A percentile compares a stretch with the other conserved stretches of the same genome.
These are phyloP conservation scores for Plenodomus biglobosus DNA, from an alignment of 2,329 filamentous ascomycete genomes.

Conservation along the genomic window DNA sequence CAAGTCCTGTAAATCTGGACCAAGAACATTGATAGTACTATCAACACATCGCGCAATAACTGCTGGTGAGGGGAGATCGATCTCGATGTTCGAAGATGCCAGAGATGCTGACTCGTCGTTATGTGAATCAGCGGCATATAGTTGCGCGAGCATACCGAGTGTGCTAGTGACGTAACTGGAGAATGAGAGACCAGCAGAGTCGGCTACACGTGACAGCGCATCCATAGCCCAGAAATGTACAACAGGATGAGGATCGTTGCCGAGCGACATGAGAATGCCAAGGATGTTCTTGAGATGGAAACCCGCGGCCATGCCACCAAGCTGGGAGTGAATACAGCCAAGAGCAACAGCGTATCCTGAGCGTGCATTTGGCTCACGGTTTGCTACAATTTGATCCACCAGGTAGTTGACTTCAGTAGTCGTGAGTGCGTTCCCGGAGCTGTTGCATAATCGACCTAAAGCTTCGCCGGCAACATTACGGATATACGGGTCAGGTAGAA, in stretches of 20 bases:
- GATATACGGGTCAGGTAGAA: constrained; percentile 82
- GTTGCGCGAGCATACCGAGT: constrained; percentile 88
- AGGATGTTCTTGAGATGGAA: constrained; percentile 96
- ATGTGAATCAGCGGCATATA: constrained; percentile 90
- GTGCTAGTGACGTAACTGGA: constrained; percentile 87
- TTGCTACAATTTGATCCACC: constrained; percentile 90
- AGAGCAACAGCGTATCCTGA: constrained; percentile 93
- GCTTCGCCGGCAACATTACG: constrained; percentile 83
- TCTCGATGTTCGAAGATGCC: constrained; percentile 85
- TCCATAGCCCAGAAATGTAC: constrained; percentile 98
- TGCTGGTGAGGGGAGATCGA: constrained; percentile 78
- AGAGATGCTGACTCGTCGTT: constrained; percentile 78
- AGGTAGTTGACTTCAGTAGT: constrained; percentile 87
- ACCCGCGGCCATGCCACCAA: constrained; percentile 95
- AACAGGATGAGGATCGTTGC: constrained; percentile 89
- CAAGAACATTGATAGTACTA: constrained; percentile 94
- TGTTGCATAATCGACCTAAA: constrained; percentile 80
- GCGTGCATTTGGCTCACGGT: constrained; percentile 88
- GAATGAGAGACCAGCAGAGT: constrained; percentile 90
- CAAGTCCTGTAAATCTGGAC: constrained; percentile 91
- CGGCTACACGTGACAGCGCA: constrained; percentile 80
- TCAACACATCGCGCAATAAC: constrained; percentile 87
- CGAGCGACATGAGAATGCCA: constrained; percentile 96
- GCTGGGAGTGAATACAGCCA: constrained; percentile 89
- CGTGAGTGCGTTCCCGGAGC: constrained; percentile 84